Evolutionary conservation across 2,329 filamentous ascomycete genomes (phyloP).

Genomic region (Xylariales sp.): DNA sequence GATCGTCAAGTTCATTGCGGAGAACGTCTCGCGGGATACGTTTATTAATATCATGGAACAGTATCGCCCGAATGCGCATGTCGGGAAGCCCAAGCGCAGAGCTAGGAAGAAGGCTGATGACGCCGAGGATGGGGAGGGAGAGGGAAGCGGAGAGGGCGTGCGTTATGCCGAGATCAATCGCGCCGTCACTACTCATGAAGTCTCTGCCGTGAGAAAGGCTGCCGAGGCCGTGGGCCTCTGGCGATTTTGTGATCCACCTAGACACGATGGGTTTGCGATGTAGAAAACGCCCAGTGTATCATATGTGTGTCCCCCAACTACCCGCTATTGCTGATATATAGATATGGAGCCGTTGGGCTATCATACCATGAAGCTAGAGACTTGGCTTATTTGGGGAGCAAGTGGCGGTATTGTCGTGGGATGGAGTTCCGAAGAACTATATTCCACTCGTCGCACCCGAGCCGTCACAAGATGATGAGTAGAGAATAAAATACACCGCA

Average conservation of each 20-base stretch:
- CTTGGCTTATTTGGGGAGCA: too few species aligned
- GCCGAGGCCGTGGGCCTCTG: constrained; percentile 79
- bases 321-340: background rate
- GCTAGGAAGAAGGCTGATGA: constrained; percentile 24
- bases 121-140: constrained; percentile 41
- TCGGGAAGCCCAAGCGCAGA: constrained; percentile 73
- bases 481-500: too few species aligned
- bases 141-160: constrained; percentile 57
- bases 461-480: too few species aligned
- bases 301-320: background rate
- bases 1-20: constrained; percentile 82
- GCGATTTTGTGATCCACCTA: constrained; percentile 77
- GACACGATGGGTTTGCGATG: constrained; percentile 63
- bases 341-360: background rate
- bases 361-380: background rate
- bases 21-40: constrained; percentile 77
- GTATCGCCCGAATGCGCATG: constrained; percentile 83
- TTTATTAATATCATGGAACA: constrained; percentile 93
- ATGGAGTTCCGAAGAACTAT: background rate
- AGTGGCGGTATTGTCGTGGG: background rate
- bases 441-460: background rate
- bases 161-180: constrained; percentile 84
- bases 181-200: constrained; percentile 71
- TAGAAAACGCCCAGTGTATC: constrained; percentile 45
- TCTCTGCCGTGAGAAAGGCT: constrained; percentile 73